Conservation (phyloP, 495 filamentous ascomycete species). For the Aspergillus diversus region DNA sequence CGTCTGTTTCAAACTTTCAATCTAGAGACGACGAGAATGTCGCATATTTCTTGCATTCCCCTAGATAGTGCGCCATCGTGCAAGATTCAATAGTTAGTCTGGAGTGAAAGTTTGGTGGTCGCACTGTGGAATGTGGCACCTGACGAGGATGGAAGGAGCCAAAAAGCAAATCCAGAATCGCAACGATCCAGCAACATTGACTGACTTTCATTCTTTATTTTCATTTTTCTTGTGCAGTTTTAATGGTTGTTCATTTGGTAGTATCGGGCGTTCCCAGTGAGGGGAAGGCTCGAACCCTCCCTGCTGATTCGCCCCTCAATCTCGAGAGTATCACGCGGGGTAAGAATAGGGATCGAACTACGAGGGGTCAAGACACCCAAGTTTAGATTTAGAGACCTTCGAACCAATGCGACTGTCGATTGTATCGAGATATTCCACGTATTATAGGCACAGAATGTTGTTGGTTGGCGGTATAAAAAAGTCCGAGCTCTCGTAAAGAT, state of each 20-base stretch:
- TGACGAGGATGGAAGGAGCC: too few relatives aligned
- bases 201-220: too few relatives aligned
- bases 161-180: too few relatives aligned
- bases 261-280: too few relatives aligned
- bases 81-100: too few relatives aligned
- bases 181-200: too few relatives aligned
- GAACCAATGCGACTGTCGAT: not conserved
- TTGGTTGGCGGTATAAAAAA: not conserved
- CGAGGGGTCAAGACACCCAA: not conserved
- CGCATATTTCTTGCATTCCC: conserved; percentile 1
- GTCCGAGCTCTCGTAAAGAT: conserved; percentile 1
- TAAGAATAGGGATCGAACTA: not conserved
- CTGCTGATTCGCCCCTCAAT: conserved; percentile 1
- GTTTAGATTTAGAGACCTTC: not conserved
- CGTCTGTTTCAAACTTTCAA: not conserved
- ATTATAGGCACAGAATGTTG: not conserved
- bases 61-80: not conserved
- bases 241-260: too few relatives aligned
- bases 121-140: too few relatives aligned
- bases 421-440: not conserved
- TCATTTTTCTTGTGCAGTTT: too few relatives aligned
- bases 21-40: not conserved
- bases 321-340: conserved; percentile 7
- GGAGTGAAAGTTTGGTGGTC: too few relatives aligned
- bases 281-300: not conserved